Conservation (phyloP, 176 grass and related monocot species). For the Oryza glaberrima region DNA sequence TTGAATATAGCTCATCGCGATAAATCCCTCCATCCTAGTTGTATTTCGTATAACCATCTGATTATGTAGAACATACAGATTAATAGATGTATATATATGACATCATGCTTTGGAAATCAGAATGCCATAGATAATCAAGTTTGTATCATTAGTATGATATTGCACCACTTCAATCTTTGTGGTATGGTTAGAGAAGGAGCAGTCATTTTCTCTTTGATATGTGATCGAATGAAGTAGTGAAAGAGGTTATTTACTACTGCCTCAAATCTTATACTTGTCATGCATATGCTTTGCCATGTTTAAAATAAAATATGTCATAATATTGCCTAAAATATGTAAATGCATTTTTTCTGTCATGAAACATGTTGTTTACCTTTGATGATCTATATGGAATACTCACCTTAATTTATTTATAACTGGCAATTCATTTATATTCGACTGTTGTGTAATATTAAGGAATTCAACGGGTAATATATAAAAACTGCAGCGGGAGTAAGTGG, state of each 20-base stretch:
- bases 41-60: neutral
- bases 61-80: neutral
- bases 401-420: no score
- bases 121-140: neutral
- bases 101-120: neutral
- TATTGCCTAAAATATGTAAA: no score
- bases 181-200: neutral
- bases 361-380: no score
- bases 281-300: no score
- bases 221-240: neutral
- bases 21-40: conserved; percentile 5
- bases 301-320: no score
- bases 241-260: neutral
- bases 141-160: neutral
- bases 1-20: neutral
- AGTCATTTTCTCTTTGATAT: neutral
- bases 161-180: neutral
- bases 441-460: no score
- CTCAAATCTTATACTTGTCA: neutral
- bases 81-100: neutral
- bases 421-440: no score
- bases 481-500: no score
- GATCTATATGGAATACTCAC: no score
- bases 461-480: no score
- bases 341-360: no score